Evolutionary conservation across 116 monocot genomes (phyloP).

Genomic region (Papilionanthe hybrid): DNA sequence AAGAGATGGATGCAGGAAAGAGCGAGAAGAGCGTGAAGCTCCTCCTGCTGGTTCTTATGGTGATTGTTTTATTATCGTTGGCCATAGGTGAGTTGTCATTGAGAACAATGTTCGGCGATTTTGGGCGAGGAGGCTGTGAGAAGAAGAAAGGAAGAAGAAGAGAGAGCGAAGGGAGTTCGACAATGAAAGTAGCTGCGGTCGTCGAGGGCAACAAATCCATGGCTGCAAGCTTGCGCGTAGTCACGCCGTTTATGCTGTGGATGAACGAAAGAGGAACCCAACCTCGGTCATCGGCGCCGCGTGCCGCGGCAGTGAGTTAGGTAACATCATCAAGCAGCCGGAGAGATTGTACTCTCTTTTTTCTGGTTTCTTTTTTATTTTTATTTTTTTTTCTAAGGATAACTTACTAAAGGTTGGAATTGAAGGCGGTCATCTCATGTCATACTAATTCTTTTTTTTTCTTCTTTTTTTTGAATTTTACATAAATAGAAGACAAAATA

Average conservation of each 20-base stretch:
- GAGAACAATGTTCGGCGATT: neutral
- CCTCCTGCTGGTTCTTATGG: conserved; percentile 11
- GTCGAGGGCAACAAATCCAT: neutral
- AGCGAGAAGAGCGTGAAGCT: conserved; percentile 8
- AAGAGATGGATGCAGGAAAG: neutral
- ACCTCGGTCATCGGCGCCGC: no score
- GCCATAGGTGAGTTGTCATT: neutral
- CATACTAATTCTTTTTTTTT: no score
- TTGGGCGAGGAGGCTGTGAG: neutral
- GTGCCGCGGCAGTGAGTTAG: no score
- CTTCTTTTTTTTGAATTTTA: no score
- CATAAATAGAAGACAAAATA: no score
- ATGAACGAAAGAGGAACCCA: no score
- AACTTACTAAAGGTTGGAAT: no score
- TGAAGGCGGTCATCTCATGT: no score
- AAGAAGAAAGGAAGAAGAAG: neutral
- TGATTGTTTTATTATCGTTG: neutral
- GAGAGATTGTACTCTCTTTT: no score
- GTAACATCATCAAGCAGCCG: no score
- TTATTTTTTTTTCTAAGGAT: no score
- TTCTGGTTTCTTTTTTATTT: no score
- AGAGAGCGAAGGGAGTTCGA: neutral
- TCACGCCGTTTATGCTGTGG: neutral
- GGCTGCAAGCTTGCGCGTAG: neutral
- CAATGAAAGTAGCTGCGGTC: neutral